Base-by-base conservation (phyloP, 805 yeast genomes). In the Debaryomyces tyrocola region DNA sequence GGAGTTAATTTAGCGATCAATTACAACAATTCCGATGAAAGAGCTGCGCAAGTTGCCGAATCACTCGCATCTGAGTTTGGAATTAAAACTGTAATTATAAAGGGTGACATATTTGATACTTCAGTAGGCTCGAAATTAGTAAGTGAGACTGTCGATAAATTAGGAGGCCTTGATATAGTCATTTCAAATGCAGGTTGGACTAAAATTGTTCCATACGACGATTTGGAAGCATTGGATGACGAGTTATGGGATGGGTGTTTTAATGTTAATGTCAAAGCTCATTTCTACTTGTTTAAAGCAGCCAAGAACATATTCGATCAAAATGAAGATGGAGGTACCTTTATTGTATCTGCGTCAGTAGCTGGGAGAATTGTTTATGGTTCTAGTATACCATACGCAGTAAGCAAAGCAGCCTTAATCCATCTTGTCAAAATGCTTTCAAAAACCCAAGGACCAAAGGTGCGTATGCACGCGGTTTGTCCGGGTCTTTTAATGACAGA, bases 151-250 rank as follows among this genome's bases (percentile, higher is more conserved):
- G 56, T 56, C 10, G 53, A 41, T 20, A 50, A 51, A 17, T 56
- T 64, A 21, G 66, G 64, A 8, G 47, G 57, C 12, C 52, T 73
- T 14, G 73, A 70, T 46, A 71, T 73, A 24, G 70, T 67, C 18
- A 54, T 68, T 11, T 66, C 72, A 11, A 68, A 68, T 48, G 71
- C 69, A 6, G 73, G 73, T 3, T 68, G 70, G 69, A 68, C 73
- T 10, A 57, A 65, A 42, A 51, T 63, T 34, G 53, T 64, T 12
- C 62, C 69, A 11, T 58, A 58, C 46, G 54, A 56, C 12, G 66
- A 67, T 42, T 49, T 68, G 34, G 68, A 65, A 42, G 55, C 51
- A 4, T 51, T 62, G 10, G 66, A 63, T 37, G 68, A 64, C 18
- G 64, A 60, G 33, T 49, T 66, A 36, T 64, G 69, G 69, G 68